A percentile compares a stretch with the other conserved stretches of the same genome.
phyloP scores from a whole-genome alignment of 2,329 filamentous ascomycete genomes.

The Neofusicoccum ribis region DNA sequence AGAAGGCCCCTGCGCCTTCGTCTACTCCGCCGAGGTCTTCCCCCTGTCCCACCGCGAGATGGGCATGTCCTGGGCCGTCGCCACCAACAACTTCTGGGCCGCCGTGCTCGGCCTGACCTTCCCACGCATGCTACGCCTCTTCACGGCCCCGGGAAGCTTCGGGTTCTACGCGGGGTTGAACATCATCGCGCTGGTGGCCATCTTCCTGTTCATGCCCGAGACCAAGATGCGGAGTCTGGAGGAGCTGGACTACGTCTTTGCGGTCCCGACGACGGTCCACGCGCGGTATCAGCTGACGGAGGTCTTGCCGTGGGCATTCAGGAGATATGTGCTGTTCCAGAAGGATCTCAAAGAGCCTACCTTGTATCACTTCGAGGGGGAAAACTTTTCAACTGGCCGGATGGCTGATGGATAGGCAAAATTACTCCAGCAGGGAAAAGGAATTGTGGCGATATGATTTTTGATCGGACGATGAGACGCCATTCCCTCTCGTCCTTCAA shows the following conservation, averaged over 20 bases:
- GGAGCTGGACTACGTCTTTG: constrained; percentile 52
- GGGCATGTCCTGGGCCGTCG: constrained; percentile 44
- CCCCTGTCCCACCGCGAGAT: constrained; percentile 38
- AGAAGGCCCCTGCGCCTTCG: constrained; percentile 26
- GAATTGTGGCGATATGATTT: too few species aligned
- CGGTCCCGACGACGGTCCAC: constrained; percentile 44
- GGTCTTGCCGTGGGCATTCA: constrained; percentile 49
- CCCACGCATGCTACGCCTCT: constrained; percentile 36
- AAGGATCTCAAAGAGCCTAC: constrained; percentile 32
- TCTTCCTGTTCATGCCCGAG: constrained; percentile 34
- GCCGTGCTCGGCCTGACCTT: constrained; percentile 41
- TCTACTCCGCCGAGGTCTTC: constrained; percentile 44
- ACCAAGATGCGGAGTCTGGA: constrained; percentile 35
- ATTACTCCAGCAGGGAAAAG: too few species aligned
- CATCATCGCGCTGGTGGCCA: constrained; percentile 29
- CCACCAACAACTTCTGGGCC: constrained; percentile 44
- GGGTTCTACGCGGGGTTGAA: constrained; percentile 57
- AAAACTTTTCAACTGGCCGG: neutral
- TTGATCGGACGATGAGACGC: too few species aligned
- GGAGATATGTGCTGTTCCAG: constrained; percentile 42
- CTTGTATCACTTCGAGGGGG: constrained; percentile 40
- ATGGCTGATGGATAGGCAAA: too few species aligned
- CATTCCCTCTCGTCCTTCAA: too few species aligned
- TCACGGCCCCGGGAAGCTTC: constrained; percentile 51
- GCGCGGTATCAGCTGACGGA: constrained; percentile 42